These are phyloP conservation scores for Podospora australis DNA, from an alignment of 495 filamentous ascomycete species.

Conservation along the genomic window DNA sequence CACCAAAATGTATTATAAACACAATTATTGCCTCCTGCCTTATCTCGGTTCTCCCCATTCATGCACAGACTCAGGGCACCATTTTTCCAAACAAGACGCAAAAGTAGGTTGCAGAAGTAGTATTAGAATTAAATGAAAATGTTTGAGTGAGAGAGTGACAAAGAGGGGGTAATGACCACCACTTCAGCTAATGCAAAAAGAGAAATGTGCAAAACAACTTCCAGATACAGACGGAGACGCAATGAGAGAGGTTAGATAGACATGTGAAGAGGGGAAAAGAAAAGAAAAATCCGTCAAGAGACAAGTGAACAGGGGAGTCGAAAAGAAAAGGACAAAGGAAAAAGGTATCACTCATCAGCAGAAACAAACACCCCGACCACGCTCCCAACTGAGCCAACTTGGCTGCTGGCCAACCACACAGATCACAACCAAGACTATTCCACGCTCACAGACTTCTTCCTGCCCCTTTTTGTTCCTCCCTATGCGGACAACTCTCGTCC, in stretches of 20 bases:
- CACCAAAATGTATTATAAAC: too few relatives aligned
- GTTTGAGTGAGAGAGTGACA: not conserved
- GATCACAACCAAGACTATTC: too few relatives aligned
- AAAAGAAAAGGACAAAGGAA: slow-evolving; percentile 5
- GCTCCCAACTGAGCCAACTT: too few relatives aligned
- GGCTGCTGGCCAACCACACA: too few relatives aligned
- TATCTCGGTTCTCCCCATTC: too few relatives aligned
- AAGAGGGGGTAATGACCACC: not conserved
- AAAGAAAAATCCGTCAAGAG: too few relatives aligned
- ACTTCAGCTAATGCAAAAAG: too few relatives aligned
- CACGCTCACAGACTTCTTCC: too few relatives aligned
- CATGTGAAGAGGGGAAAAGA: not conserved
- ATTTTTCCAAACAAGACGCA: not conserved
- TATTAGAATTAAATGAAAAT: too few relatives aligned
- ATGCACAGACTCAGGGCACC: too few relatives aligned
- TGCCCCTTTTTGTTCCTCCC: not conserved
- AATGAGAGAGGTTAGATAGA: not conserved
- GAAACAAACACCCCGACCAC: not conserved
- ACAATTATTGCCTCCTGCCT: too few relatives aligned
- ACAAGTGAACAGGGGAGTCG: too few relatives aligned
- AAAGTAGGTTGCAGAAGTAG: not conserved
- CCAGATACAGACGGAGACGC: not conserved
- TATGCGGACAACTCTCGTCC: not conserved
- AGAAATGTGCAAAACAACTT: not conserved
- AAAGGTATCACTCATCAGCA: slow-evolving; percentile 17